Evolutionary conservation across 2,329 filamentous ascomycete species (phyloP).

Genomic region (Diplodia scrobiculata): DNA sequence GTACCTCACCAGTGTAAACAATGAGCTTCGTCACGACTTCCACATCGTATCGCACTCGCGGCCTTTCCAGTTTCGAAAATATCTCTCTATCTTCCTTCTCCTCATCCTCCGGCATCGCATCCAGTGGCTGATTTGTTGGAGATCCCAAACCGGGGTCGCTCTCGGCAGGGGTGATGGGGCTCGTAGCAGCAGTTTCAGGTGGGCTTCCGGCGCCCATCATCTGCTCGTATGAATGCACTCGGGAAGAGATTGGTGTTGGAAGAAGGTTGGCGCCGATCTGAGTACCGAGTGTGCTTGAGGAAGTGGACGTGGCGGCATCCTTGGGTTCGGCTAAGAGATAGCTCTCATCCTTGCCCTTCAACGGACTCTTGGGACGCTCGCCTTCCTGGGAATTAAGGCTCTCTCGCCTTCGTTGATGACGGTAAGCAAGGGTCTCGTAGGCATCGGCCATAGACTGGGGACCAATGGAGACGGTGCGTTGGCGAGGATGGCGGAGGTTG

Average conservation of each 20-base stretch:
- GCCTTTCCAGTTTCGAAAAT: conserved; percentile 80
- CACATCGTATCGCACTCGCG: conserved; percentile 93
- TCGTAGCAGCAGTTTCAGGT: conserved; percentile 39
- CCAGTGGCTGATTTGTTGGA: conserved; percentile 27
- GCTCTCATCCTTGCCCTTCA: conserved; percentile 28
- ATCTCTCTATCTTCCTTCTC: conserved; percentile 61
- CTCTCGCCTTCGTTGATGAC: conserved; percentile 68
- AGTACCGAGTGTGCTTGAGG: conserved; percentile 38
- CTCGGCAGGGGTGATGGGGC: conserved; percentile 27
- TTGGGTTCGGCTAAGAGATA: conserved; percentile 30
- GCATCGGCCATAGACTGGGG: conserved; percentile 96
- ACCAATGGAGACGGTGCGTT: conserved; percentile 82
- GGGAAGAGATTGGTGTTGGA: conserved; percentile 50
- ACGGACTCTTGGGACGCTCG: conserved; percentile 37
- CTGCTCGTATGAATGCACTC: conserved; percentile 66
- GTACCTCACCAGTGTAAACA: conserved; percentile 74
- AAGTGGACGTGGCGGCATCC: conserved; percentile 34
- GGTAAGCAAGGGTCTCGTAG: conserved; percentile 90
- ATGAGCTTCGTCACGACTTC: conserved; percentile 96
- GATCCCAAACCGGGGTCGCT: conserved; percentile 35
- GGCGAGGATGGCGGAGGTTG: conserved; percentile 77
- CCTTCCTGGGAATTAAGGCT: conserved; percentile 54
- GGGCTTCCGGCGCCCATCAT: conserved; percentile 68
- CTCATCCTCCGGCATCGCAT: conserved; percentile 35
- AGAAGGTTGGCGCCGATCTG: conserved; percentile 50